Base-by-base conservation (phyloP, 2,329 filamentous ascomycete genomes). In the Fusarium palustre region DNA sequence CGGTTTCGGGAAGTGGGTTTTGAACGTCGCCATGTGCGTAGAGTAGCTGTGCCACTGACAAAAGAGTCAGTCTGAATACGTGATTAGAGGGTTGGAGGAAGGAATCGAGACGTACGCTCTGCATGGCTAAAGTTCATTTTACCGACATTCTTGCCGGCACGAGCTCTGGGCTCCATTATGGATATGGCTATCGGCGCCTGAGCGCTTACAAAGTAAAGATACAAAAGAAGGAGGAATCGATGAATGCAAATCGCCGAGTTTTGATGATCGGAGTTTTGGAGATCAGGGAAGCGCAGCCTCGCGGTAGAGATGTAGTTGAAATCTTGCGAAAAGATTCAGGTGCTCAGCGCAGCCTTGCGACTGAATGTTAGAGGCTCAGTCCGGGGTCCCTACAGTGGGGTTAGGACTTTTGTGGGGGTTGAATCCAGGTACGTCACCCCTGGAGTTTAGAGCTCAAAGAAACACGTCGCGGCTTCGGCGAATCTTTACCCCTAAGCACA, bases 11-110 rank as follows among this genome's bases (percentile, higher is more conserved):
- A 28, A 98, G 90, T 1, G 94, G 92, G 57, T 91, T 86, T 61
- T 87, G 85, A 59, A 91, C 88, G 80, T 97, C 93, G 78, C 93
- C 94, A 77, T 92, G 92, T 63, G 91, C 92, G 79, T 90, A 92
- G 77, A 96, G 90, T 63, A 95, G 88, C 72, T 90, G 87, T 70
- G 88, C 85, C 54, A 94, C 92, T 92, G 77, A 57, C 3, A 24
- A 42, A 59, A 48, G 33, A 52, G 33, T 65, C 31, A 48, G 45
- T 30, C 41, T 25, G 15, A 43, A 28, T 53, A 5, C 24, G 7
- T 4, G 3, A 7, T 36, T 24, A 6, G 10, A 38, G 28, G 24
- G 13, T 18, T 18, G n/a, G 24, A 31, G 25, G 24, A 20, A 31
- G 25, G 24, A 20, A n/a, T 24, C 33, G 25, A 30, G 58, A 50